Evolutionary conservation across 164 flowering plant genomes (phyloP), one percentile per base, ranked within the genome.

Genomic region (Santalum album): DNA sequence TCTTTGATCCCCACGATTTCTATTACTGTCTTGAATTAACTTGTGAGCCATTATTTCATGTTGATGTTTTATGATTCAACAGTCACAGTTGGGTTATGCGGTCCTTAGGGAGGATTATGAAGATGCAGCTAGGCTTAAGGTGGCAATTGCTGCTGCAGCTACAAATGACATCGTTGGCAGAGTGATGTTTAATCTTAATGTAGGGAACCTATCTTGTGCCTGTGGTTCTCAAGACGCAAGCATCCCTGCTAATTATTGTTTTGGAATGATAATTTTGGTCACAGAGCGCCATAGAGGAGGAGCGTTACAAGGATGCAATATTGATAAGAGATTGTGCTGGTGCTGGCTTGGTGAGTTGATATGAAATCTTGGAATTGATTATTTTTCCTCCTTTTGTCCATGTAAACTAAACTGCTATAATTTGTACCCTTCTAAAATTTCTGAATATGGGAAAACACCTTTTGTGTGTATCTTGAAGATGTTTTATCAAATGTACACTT

Each of bases 101-200:
- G 68, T 90, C 35, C 22, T 52, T 43, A 73, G 54, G 56, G 99
- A 94, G 66, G 90, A 87, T 59, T 94, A 74, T 63, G 77, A 68
- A 56, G 86, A 83, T 43, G 97, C 99, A 63, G 92, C 97, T 16
- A 84, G 77, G 77, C 71, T 90, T 40, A 94, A 94, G 75, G 96
- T 87, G 25, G 97, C 96, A 29, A 78, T 94, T 64, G 97, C 97
- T 53, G 96, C 97, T 57, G 80, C 84, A 22, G 73, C 96, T 47
- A 67, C 78, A 43, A 80, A 76, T 54, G 97, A 94, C 57, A 60
- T 75, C 51, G 94, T 94, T 63, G 95, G 97, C 52, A 72, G 65
- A 75, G 96, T 80, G 69, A 81, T 84, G 56, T 80, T 79, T 43
- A 42, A 60, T 35, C 60, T 90, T 34, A 75, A 82, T 63, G 99